Evolutionary conservation across 352 stramenopile species (phyloP).

Genomic region (Globisporangium cederbergense): DNA sequence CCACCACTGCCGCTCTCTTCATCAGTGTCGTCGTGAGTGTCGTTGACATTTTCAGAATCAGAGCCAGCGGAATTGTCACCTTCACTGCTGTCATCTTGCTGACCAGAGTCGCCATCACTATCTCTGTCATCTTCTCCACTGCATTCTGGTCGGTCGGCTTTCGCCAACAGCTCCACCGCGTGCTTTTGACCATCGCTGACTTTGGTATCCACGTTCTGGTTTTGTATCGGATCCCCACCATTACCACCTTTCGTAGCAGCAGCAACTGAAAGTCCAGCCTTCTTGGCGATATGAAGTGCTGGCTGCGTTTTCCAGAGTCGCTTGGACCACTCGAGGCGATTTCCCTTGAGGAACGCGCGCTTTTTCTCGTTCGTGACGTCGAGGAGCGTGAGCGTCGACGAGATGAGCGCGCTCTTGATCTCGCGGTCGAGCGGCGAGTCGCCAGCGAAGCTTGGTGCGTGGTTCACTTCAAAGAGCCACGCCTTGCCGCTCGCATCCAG

Average conservation of each 20-base stretch:
- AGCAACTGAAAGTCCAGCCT: background rate
- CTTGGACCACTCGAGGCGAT: constrained; percentile 28
- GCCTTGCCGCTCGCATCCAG: constrained; percentile 32
- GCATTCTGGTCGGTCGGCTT: background rate
- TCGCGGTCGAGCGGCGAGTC: constrained; percentile 36
- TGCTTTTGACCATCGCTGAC: background rate
- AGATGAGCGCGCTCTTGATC: constrained; percentile 36
- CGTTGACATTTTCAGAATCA: constrained; percentile 7
- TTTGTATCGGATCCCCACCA: constrained; percentile 3
- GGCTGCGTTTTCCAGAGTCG: constrained; percentile 27
- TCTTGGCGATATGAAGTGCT: background rate
- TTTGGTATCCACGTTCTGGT: background rate
- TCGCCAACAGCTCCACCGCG: background rate
- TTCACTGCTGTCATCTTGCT: background rate
- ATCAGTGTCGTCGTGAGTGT: constrained; percentile 10
- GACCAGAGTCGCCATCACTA: background rate
- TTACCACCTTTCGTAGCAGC: background rate
- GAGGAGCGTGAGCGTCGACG: constrained; percentile 28
- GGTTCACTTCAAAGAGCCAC: constrained; percentile 49
- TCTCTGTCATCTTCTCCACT: background rate
- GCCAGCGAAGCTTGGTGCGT: constrained; percentile 42
- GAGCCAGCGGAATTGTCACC: constrained; percentile 2
- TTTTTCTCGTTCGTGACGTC: constrained; percentile 42
- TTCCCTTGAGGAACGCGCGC: constrained; percentile 23
- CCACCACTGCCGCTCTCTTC: constrained; percentile 4